Percentiles rank a stretch among this genome's conserved stretches.
Evolutionary conservation across 495 filamentous ascomycete genomes (phyloP).

Genomic region (Pyrenula massariospora): DNA sequence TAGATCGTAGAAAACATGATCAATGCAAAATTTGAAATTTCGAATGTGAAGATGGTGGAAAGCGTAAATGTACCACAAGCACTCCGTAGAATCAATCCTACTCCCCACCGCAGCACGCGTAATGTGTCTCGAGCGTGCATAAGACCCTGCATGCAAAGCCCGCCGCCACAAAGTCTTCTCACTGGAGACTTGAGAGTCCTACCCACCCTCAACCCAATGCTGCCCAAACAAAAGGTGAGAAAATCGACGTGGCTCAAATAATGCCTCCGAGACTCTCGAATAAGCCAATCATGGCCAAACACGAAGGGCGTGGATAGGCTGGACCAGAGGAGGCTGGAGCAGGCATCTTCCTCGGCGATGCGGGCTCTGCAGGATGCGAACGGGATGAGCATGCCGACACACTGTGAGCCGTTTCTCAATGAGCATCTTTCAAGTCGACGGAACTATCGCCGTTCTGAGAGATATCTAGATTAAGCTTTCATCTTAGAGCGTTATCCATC

Average conservation of each 20-base stretch:
- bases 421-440: no score
- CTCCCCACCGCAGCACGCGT: no score
- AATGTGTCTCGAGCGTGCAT: not conserved
- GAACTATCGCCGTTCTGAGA: no score
- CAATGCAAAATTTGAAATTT: no score
- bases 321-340: not conserved
- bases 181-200: not conserved
- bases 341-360: not conserved
- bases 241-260: not conserved
- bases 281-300: not conserved
- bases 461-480: no score
- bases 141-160: not conserved
- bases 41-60: no score
- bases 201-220: not conserved
- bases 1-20: no score
- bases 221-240: not conserved
- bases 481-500: no score
- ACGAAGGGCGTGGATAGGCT: not conserved
- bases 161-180: not conserved
- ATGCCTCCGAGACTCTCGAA: not conserved
- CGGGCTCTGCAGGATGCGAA: not conserved
- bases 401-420: no score
- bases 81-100: no score
- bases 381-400: not conserved
- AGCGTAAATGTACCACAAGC: no score